Evolutionary conservation across 805 yeast species (phyloP), one percentile per base, ranked within the genome.

Genomic region (Wickerhamia fluorescens): DNA sequence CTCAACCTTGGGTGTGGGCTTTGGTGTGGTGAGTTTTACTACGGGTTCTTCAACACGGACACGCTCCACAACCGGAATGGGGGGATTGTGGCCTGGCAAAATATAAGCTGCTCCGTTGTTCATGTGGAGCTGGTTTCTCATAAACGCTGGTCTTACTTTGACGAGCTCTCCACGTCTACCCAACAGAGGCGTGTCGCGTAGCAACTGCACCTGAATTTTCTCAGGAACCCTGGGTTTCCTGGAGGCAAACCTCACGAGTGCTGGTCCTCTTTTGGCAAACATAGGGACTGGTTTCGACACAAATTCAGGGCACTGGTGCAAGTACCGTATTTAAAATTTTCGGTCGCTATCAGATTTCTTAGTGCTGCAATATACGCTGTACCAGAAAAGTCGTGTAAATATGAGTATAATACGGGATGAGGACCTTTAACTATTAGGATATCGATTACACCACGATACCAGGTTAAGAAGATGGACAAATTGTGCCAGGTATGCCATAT

Each of bases 61-160:
- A 25, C 33, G 48, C 28, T 48, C 56, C 5, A 61, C 68, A n/a
- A 63, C 62, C 3, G 67, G 65, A 21, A 63, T 55, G 28, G 57
- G 52, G 5, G 69, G 68, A 4, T 55, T 60, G 23, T 49, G 35
- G 16, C 41, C 49, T 21, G 41, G 41, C 24, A 54, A 49, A 14
- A 85, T 66, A 46, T 85, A 87, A 12, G 73, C 69, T 3, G 95
- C 96, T 24, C 85, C 82, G 44, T 83, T 78, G 36, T 62, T 45
- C 24, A 73, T 72, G 44, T 85, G 85, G 33, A 87, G 67, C 42
- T 60, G 72, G 56, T 83, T 84, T 48, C 89, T 73, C 95, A 87
- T 87, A 37, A 73, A 64, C 14, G 86, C 82, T 17, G 95, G 87
- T 37, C 74, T 68, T 12, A 87, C 95, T 20, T 70, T 61, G 16